Conservation (phyloP, 1,284 basidiomycete species). For the Phlebopus sp. region DNA sequence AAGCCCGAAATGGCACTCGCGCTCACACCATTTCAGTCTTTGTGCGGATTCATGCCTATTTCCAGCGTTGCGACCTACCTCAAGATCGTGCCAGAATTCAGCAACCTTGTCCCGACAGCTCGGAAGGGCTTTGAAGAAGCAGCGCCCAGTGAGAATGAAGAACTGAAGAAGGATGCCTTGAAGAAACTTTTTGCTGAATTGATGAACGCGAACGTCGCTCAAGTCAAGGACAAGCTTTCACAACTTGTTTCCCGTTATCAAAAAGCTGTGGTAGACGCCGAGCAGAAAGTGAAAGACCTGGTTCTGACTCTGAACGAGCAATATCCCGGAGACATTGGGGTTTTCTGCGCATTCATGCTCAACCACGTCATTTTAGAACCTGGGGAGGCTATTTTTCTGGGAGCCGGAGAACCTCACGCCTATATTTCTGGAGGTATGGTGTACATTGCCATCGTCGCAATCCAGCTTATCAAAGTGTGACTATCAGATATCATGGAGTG, state of each 20-base stretch:
- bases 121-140: conserved; percentile 51
- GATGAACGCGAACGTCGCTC: conserved; percentile 67
- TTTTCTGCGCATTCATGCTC: conserved; percentile 90
- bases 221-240: conserved; percentile 55
- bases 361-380: conserved; percentile 81
- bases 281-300: conserved; percentile 58
- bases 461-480: too few relatives aligned
- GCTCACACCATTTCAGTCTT: conserved; percentile 84
- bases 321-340: conserved; percentile 92
- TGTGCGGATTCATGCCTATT: conserved; percentile 90
- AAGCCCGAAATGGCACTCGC: conserved; percentile 99
- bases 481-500: conserved; percentile 89
- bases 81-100: conserved; percentile 74
- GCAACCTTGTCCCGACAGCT: conserved; percentile 61
- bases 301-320: conserved; percentile 74
- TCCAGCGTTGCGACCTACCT: conserved; percentile 69
- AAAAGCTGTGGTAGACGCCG: conserved; percentile 38
- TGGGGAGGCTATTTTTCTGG: conserved; percentile 92
- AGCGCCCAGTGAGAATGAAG: conserved; percentile 42
- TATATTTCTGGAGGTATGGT: conserved; percentile 85
- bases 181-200: conserved; percentile 77
- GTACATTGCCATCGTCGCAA: background rate
- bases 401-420: conserved; percentile 96
- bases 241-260: conserved; percentile 66
- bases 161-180: conserved; percentile 55